phyloP scores from a whole-genome alignment of 2,329 filamentous ascomycete genomes.

The Fusarium foetens region DNA sequence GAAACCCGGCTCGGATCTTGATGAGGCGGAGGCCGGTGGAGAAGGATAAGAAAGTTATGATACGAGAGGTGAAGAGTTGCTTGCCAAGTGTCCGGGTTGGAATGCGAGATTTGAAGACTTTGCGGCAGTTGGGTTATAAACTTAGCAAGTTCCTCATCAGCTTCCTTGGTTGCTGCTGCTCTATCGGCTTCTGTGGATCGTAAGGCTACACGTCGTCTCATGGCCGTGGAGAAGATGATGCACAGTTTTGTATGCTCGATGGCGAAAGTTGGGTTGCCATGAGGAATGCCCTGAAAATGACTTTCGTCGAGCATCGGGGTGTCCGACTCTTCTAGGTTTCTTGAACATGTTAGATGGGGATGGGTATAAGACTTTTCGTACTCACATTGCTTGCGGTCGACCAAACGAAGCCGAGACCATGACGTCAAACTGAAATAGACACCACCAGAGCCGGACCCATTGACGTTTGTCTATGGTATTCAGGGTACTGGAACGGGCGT shows the following conservation, averaged over 20 bases:
- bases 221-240: slow-evolving; percentile 57
- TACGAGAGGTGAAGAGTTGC: slow-evolving; percentile 50
- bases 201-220: slow-evolving; percentile 43
- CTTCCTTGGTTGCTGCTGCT: slow-evolving; percentile 43
- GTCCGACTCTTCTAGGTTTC: slow-evolving; percentile 62
- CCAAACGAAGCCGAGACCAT: slow-evolving; percentile 55
- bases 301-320: slow-evolving; percentile 55
- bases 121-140: slow-evolving; percentile 46
- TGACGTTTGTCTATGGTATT: slow-evolving; percentile 47
- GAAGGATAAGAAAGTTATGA: slow-evolving; percentile 49
- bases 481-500: slow-evolving; percentile 46
- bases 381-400: slow-evolving; percentile 60
- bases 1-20: slow-evolving; percentile 16
- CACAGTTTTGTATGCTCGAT: slow-evolving; percentile 62
- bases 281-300: slow-evolving; percentile 55
- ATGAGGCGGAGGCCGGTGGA: slow-evolving; percentile 47
- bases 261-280: slow-evolving; percentile 56
- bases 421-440: slow-evolving; percentile 53
- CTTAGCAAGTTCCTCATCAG: slow-evolving; percentile 47
- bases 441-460: slow-evolving; percentile 55
- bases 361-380: not conserved
- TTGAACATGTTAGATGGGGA: slow-evolving; percentile 8
- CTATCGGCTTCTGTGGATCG: slow-evolving; percentile 40
- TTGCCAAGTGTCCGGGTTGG: slow-evolving; percentile 44
- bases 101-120: slow-evolving; percentile 38